phyloP scores from a whole-genome alignment of 2,329 filamentous ascomycete genomes.

The Hyphodiscus sp. region DNA sequence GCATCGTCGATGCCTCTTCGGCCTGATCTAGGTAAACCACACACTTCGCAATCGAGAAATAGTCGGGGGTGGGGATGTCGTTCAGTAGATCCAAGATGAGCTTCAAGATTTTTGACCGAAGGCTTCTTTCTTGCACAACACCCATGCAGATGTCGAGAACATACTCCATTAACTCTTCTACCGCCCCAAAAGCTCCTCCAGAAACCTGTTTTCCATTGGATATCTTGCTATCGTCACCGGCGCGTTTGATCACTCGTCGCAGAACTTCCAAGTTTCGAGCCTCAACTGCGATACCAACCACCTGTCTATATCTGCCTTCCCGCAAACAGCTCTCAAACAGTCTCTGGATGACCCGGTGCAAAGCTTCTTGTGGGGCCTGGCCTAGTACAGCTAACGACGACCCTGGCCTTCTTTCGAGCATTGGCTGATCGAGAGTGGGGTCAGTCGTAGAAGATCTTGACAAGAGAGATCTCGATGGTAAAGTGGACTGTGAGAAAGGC shows the following conservation, averaged over 20 bases:
- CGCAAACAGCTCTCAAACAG: constrained; percentile 87
- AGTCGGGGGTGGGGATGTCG: constrained; percentile 87
- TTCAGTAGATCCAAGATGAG: constrained; percentile 93
- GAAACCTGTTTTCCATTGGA: constrained; percentile 47
- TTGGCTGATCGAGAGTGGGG: constrained; percentile 48
- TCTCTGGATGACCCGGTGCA: constrained; percentile 79
- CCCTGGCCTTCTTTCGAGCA: constrained; percentile 28
- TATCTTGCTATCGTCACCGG: constrained; percentile 77
- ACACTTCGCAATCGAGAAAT: constrained; percentile 96
- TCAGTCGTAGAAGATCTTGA: constrained; percentile 65
- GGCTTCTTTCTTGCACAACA: constrained; percentile 84
- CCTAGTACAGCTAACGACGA: constrained; percentile 47
- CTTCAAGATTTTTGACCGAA: constrained; percentile 78
- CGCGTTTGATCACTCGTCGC: constrained; percentile 77
- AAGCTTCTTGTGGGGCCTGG: constrained; percentile 67
- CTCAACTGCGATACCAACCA: constrained; percentile 94
- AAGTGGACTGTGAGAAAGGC: constrained; percentile 87
- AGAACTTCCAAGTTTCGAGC: constrained; percentile 87
- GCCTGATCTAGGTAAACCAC: constrained; percentile 94
- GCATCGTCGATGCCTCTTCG: constrained; percentile 80
- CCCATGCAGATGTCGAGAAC: constrained; percentile 95
- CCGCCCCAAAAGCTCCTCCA: constrained; percentile 51
- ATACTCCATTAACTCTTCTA: constrained; percentile 96
- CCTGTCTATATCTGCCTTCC: constrained; percentile 85
- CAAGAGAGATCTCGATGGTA: constrained; percentile 92